Conservation (phyloP, 352 stramenopile species). For the Phytophthora niederhauseri region DNA sequence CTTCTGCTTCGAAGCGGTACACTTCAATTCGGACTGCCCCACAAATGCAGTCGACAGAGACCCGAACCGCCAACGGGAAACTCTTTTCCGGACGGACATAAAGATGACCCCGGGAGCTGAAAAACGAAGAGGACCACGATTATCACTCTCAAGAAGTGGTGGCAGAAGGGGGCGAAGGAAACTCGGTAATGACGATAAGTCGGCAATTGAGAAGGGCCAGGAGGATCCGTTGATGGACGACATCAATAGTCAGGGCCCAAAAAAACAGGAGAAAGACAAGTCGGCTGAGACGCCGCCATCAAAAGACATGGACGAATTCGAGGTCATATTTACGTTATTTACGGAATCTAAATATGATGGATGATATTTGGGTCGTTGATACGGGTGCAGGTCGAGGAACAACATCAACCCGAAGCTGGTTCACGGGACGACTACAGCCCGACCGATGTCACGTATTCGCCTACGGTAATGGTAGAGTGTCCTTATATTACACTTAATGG, state of each 20-base stretch:
- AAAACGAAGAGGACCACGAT: background rate
- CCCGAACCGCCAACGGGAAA: conserved; percentile 3
- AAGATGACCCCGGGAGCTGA: conserved; percentile 16
- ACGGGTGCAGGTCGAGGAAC: too few relatives aligned
- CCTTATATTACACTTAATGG: too few relatives aligned
- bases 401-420: too few relatives aligned
- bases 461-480: too few relatives aligned
- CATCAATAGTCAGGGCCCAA: background rate
- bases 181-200: background rate
- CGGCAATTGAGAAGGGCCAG: background rate
- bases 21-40: conserved; percentile 13
- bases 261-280: background rate
- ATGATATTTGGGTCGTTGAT: too few relatives aligned
- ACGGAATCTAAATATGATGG: too few relatives aligned
- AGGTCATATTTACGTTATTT: too few relatives aligned
- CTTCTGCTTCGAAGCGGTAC: conserved; percentile 11
- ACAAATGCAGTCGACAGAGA: background rate
- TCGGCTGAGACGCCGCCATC: background rate
- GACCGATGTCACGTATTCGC: too few relatives aligned
- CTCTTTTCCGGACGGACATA: conserved; percentile 15
- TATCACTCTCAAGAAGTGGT: conserved; percentile 18
- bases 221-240: background rate
- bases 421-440: too few relatives aligned
- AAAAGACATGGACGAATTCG: too few relatives aligned
- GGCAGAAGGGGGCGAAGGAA: background rate